These are phyloP conservation scores for Celoporthe dispersa DNA, from an alignment of 2,329 filamentous ascomycete genomes.

Conservation along the genomic window DNA sequence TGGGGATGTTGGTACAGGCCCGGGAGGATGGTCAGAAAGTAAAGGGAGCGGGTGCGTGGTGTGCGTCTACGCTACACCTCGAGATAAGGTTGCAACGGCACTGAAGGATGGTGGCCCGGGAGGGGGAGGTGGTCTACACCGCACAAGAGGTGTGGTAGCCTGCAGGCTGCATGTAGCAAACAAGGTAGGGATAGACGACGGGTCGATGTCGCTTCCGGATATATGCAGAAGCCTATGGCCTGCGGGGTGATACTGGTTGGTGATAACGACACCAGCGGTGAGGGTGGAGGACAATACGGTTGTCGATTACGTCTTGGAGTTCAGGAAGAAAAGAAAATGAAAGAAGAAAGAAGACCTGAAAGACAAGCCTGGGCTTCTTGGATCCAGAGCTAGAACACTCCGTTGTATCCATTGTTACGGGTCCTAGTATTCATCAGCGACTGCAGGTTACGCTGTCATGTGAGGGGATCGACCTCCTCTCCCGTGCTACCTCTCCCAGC, in stretches of 20 bases:
- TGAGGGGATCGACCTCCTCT: neutral
- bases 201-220: neutral
- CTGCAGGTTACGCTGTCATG: constrained; percentile 7
- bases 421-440: neutral
- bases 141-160: constrained; percentile 15
- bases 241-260: neutral
- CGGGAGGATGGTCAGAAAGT: constrained; percentile 8
- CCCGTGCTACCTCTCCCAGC: neutral
- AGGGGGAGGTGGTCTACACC: constrained; percentile 20
- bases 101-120: constrained; percentile 11
- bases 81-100: constrained; percentile 12
- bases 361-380: neutral
- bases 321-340: neutral
- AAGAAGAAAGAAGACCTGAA: neutral
- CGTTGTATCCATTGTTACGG: neutral
- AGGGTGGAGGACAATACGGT: neutral
- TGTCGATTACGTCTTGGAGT: neutral
- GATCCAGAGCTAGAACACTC: neutral
- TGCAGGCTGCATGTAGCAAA: constrained; percentile 7
- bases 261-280: neutral
- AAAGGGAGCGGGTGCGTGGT: neutral
- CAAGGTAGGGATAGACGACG: neutral
- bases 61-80: constrained; percentile 7
- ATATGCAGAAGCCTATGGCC: neutral
- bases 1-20: constrained; percentile 15